A percentile compares a stretch with the other conserved stretches of the same genome.
phyloP scores from a whole-genome alignment of 1,139 yeast genomes.

The Magnusiomyces paraingens region DNA sequence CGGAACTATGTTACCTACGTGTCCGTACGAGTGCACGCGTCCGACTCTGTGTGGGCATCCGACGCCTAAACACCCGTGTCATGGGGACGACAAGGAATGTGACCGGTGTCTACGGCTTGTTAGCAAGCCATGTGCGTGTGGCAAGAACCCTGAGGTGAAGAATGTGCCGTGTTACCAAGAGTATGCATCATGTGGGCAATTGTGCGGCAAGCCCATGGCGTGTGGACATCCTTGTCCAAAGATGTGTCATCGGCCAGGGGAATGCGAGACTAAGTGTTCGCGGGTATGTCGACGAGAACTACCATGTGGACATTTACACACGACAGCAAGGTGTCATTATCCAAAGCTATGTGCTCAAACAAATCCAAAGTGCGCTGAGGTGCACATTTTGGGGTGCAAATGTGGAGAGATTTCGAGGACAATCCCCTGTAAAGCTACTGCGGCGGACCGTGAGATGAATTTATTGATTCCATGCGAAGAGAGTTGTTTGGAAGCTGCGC shows the following conservation, averaged over 20 bases:
- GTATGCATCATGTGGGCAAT: constrained; percentile 63
- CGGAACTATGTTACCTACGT: constrained; percentile 64
- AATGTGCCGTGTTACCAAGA: constrained; percentile 65
- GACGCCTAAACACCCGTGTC: constrained; percentile 70
- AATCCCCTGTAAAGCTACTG: constrained; percentile 9
- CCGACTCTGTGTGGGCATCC: constrained; percentile 67
- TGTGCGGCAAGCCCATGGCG: constrained; percentile 50
- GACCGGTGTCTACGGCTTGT: constrained; percentile 73
- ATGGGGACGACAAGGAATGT: constrained; percentile 53
- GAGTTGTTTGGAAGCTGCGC: constrained; percentile 53
- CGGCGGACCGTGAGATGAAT: constrained; percentile 7
- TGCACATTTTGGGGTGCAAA: constrained; percentile 13
- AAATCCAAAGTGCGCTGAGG: constrained; percentile 9
- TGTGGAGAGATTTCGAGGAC: constrained; percentile 13
- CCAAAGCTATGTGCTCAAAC: constrained; percentile 42
- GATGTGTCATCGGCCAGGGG: constrained; percentile 45
- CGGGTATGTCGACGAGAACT: constrained; percentile 53
- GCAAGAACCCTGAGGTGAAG: constrained; percentile 42
- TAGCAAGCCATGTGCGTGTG: constrained; percentile 65
- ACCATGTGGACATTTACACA: constrained; percentile 64
- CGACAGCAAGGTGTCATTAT: constrained; percentile 53
- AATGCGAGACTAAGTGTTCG: constrained; percentile 34
- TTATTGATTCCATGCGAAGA: constrained; percentile 45
- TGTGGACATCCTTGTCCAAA: constrained; percentile 72
- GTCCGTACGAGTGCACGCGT: constrained; percentile 63